Conservation (phyloP, 2,329 filamentous ascomycete genomes). For the Rhinocladiella mackenziei region DNA sequence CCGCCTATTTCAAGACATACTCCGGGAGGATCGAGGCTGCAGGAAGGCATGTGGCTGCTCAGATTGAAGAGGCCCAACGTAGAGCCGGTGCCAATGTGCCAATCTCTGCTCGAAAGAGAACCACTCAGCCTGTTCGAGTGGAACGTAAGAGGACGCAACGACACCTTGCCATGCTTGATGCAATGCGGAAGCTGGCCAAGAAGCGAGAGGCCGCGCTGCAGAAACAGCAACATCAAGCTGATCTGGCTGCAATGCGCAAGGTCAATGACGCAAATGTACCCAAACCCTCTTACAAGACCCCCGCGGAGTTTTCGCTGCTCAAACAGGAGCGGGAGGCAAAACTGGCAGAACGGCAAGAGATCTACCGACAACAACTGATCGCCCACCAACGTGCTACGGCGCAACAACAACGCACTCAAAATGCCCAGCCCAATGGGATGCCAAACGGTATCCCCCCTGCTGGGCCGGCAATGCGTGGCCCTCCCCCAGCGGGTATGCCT, state of each 20-base stretch:
- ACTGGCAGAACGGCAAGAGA: constrained; percentile 53
- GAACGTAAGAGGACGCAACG: constrained; percentile 82
- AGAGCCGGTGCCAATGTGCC: constrained; percentile 50
- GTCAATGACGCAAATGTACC: constrained; percentile 56
- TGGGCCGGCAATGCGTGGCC: constrained; percentile 28
- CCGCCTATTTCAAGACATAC: constrained; percentile 83
- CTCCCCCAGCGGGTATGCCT: constrained; percentile 20
- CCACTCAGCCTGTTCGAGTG: constrained; percentile 72
- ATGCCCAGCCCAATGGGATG: constrained; percentile 43
- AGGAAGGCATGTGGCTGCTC: constrained; percentile 55
- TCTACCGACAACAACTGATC: constrained; percentile 62
- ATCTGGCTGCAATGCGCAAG: constrained; percentile 76
- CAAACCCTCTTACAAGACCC: constrained; percentile 63
- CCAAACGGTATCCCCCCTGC: constrained; percentile 44
- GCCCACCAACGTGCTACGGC: constrained; percentile 51
- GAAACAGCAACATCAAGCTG: constrained; percentile 79
- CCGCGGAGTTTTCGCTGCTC: constrained; percentile 83
- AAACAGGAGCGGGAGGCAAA: constrained; percentile 82
- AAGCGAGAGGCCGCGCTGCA: constrained; percentile 81
- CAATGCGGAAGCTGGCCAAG: constrained; percentile 91
- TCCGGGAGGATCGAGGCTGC: constrained; percentile 61
- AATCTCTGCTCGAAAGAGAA: constrained; percentile 60
- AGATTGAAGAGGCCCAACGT: constrained; percentile 50
- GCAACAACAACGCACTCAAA: constrained; percentile 43
- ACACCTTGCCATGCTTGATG: constrained; percentile 83